Evolutionary conservation across 345 rosid genomes (phyloP), one percentile per base, ranked within the genome.

Genomic region (Nephelium lappaceum): DNA sequence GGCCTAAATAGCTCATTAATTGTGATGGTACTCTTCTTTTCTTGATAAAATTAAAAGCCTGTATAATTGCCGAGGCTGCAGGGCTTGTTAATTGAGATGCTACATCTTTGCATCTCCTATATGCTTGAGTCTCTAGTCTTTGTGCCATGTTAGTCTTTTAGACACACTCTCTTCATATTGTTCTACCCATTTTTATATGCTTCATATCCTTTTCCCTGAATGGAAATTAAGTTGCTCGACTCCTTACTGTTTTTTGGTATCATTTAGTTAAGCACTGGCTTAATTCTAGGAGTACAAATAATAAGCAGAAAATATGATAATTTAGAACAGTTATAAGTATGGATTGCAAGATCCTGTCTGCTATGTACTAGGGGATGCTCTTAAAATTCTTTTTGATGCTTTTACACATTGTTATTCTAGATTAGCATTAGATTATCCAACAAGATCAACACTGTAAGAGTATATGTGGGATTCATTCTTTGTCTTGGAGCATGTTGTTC

Each of bases 1-100:
- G 98, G 98, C 83, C 94, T 96, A 70, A 81, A 87, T 67, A 69
- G 81, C 78, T 58, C 94, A 23, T 76, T 62, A 12, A 88, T 94
- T 84, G 94, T 94, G 83, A 88, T 74, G 98, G 99, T 96, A 93
- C 84, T 63, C 67, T 75, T 80, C 38, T 80, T 39, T 45, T 67
- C 76, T 69, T 42, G 18, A 8, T 81, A 14, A 77, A 74, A 9
- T 73, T 63, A 45, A 51, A 57, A 66, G 61, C 69, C 49, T 27
- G 14, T 73, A 12, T 74, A 43, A 72, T 58, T 39, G 58, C 41
- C 25, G 55, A 62, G 67, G 47, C 41, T 74, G 47, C 72, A 23
- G 23, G 7, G 3, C 58, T 9, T n/a, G n/a, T n/a, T n/a, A n/a
- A n/a, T n/a, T n/a, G n/a, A n/a, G n/a, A n/a, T n/a, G n/a, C n/a